Evolutionary conservation across 306 rosid genomes (phyloP).

Genomic region (Begonia fuchsioides): DNA sequence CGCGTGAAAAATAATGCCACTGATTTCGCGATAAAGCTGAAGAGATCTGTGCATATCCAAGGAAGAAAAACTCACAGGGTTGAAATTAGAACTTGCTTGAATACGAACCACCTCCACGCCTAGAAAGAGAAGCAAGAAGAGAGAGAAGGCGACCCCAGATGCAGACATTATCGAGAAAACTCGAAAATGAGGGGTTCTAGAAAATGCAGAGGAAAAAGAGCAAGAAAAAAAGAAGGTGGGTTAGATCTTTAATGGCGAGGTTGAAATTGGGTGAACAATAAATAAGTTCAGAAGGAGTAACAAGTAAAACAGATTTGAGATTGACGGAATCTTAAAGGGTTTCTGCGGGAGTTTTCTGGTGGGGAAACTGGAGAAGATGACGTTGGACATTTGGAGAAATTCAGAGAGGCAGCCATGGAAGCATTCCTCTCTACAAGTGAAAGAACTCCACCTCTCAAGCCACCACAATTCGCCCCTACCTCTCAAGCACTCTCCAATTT

Average conservation of each 20-base stretch:
- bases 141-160: constrained; percentile 39
- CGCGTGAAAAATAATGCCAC: no score
- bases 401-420: background rate
- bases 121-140: constrained; percentile 41
- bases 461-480: background rate
- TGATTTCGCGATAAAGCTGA: no score
- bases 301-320: background rate
- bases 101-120: constrained; percentile 14
- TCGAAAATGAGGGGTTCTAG: constrained; percentile 13
- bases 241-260: constrained; percentile 8
- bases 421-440: background rate
- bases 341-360: constrained; percentile 5
- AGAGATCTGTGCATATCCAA: constrained; percentile 17
- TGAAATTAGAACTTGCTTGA: constrained; percentile 31
- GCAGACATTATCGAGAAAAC: constrained; percentile 30
- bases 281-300: constrained; percentile 2
- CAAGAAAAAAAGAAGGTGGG: constrained; percentile 11
- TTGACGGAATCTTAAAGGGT: constrained; percentile 1
- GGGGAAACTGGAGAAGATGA: background rate
- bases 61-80: constrained; percentile 37
- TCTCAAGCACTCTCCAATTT: no score
- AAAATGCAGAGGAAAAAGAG: constrained; percentile 13
- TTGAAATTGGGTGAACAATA: constrained; percentile 21
- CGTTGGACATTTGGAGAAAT: no score
- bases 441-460: background rate